These are phyloP conservation scores for Prunus dulcis DNA, from an alignment of 306 rosid genomes.

Conservation along the genomic window DNA sequence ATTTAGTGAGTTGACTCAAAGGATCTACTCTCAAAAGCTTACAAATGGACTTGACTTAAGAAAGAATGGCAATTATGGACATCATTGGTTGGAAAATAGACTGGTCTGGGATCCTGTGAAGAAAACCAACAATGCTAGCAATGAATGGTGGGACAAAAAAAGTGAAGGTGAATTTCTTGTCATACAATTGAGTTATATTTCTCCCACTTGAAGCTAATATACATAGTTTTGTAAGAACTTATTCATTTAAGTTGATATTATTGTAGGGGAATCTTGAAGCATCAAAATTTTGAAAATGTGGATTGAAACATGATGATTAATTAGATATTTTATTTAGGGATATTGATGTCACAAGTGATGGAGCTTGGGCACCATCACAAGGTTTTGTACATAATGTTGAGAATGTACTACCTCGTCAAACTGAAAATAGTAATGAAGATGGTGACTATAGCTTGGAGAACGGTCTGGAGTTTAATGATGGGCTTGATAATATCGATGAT, in stretches of 20 bases:
- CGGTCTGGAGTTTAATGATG: too few relatives aligned
- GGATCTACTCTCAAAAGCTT: not conserved
- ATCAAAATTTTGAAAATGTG: not conserved
- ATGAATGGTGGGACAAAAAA: not conserved
- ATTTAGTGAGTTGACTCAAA: not conserved
- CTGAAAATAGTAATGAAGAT: too few relatives aligned
- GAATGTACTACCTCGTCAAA: too few relatives aligned
- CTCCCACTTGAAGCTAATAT: too few relatives aligned
- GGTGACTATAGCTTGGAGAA: too few relatives aligned
- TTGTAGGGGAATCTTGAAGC: not conserved
- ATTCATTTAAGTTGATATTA: not conserved
- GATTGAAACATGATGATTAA: not conserved
- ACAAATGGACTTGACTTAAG: not conserved
- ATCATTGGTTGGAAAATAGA: not conserved
- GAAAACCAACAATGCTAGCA: not conserved
- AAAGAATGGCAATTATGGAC: not conserved
- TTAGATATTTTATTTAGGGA: too few relatives aligned
- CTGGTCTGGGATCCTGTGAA: not conserved
- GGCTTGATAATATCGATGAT: too few relatives aligned
- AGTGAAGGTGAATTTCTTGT: not conserved
- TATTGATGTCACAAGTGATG: too few relatives aligned
- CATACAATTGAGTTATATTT: not conserved
- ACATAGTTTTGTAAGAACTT: too few relatives aligned
- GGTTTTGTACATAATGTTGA: too few relatives aligned
- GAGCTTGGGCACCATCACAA: too few relatives aligned